Evolutionary conservation across 2,329 filamentous ascomycete species (phyloP), one percentile per base, ranked within the genome.

Genomic region (Xylariaceae sp.): DNA sequence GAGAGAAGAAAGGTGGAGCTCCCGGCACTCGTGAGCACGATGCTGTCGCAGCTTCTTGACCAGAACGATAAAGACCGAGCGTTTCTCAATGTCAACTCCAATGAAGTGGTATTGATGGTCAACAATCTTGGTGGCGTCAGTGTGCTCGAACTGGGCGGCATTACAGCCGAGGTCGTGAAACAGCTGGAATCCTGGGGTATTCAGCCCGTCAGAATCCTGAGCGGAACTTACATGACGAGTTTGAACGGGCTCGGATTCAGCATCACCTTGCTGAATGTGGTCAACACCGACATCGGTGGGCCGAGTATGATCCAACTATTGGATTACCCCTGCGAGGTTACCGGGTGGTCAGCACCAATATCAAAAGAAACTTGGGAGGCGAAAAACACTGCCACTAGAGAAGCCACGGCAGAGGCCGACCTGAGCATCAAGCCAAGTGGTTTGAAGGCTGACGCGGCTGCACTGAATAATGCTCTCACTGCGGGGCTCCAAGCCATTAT

Each of bases 41-140:
- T 93, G 88, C 77, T 93, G 43, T 75, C 77, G 51, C 87, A 90
- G 73, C 81, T 90, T 67, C 79, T 92, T 20, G 85, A 90, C 63
- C 75, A 77, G 47, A 74, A 71, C 29, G 89, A 92, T 70, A 75
- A 81, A 66, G 89, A 92, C 70, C 80, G 89, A n/a, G 87, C 81
- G 1, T 93, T 91, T 70, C 70, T 90, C 29, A 75, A 82, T 2
- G 79, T 91, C 59, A 82, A 79, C 65, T 81, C 79, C 16, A 80
- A 81, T 46, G 86, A 90, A 65, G 81, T 88, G 0, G 86, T 91
- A 7, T 73, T 92, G 45, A 72, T 92, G 58, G 77, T 92, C 61
- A 92, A 92, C 73, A 92, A 92, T 70, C 80, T 92, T 1, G 89
- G 89, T 44, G 88, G 88, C 16, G 85, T 92, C 32, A 89, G 86